A percentile compares a stretch with the other conserved stretches of the same genome.
These are phyloP conservation scores for Neospora caninum DNA, from an alignment of 169 alveolate species.

Conservation along the genomic window DNA sequence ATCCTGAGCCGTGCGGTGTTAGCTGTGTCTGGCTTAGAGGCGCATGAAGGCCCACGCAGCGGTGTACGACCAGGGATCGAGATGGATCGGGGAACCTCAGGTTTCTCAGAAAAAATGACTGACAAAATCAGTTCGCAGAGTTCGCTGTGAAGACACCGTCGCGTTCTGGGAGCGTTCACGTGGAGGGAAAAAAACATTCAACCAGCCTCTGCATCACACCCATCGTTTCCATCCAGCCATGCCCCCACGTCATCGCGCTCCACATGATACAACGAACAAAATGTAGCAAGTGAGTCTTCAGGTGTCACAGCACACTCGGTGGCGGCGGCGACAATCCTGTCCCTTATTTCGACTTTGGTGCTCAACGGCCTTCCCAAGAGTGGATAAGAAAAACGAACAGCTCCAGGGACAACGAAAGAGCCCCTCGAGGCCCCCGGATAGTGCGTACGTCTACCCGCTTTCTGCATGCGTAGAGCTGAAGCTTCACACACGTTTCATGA, in stretches of 20 bases:
- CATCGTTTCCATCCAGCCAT: background rate
- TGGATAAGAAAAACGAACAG: background rate
- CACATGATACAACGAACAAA: background rate
- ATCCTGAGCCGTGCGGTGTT: too few relatives aligned
- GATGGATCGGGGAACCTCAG: too few relatives aligned
- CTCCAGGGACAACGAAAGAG: background rate
- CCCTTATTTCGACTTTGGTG: background rate
- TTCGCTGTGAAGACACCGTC: slow-evolving; percentile 5
- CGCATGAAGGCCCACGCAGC: too few relatives aligned
- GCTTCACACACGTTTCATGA: background rate
- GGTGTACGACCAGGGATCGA: too few relatives aligned
- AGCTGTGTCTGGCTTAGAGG: too few relatives aligned
- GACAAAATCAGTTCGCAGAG: background rate
- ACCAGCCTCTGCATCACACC: background rate
- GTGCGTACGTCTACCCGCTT: too few relatives aligned
- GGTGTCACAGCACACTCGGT: background rate
- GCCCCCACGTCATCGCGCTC: background rate
- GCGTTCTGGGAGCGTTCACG: slow-evolving; percentile 1
- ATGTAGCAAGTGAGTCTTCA: background rate
- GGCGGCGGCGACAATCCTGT: slow-evolving; percentile 1
- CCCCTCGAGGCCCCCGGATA: background rate
- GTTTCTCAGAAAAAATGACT: background rate
- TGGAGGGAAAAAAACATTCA: background rate
- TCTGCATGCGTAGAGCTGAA: background rate
- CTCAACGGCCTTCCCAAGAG: background rate